A percentile compares a stretch with the other conserved stretches of the same genome.
phyloP scores from a whole-genome alignment of 805 yeast species.

The Sungouiozyma intestinalis region DNA sequence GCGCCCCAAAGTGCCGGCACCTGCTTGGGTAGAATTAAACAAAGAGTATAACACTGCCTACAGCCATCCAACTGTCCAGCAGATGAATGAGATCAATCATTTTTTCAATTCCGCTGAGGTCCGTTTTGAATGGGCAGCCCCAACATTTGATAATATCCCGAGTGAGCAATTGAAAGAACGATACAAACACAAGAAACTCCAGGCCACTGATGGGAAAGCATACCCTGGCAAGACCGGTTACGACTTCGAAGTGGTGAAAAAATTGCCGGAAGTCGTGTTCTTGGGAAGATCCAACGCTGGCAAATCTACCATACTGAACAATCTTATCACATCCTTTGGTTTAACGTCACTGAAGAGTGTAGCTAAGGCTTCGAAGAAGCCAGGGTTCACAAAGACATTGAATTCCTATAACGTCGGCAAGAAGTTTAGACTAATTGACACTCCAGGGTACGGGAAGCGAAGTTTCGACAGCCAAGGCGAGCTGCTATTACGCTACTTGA shows the following conservation, averaged over 20 bases:
- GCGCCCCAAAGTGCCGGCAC: not conserved
- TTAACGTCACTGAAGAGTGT: conserved; percentile 19
- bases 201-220: conserved; percentile 13
- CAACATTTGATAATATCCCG: conserved; percentile 45
- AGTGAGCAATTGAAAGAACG: conserved; percentile 14
- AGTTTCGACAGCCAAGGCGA: conserved; percentile 62
- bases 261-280: conserved; percentile 64
- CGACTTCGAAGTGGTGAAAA: conserved; percentile 24
- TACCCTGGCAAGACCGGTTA: conserved; percentile 19
- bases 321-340: conserved; percentile 36
- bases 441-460: conserved; percentile 83
- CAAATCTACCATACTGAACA: conserved; percentile 67
- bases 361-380: conserved; percentile 46
- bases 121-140: conserved; percentile 51
- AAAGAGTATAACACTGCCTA: conserved; percentile 10
- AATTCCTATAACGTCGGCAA: conserved; percentile 63
- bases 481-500: conserved; percentile 52
- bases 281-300: conserved; percentile 84
- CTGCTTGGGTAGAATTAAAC: conserved; percentile 10
- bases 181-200: conserved; percentile 3
- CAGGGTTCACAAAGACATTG: conserved; percentile 51
- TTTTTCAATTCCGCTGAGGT: conserved; percentile 40
- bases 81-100: conserved; percentile 22
- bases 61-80: conserved; percentile 8
- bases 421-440: conserved; percentile 58